A percentile compares a stretch with the other conserved stretches of the same genome.
Evolutionary conservation across 2,329 filamentous ascomycete species (phyloP).

Genomic region (Periconia sp.): DNA sequence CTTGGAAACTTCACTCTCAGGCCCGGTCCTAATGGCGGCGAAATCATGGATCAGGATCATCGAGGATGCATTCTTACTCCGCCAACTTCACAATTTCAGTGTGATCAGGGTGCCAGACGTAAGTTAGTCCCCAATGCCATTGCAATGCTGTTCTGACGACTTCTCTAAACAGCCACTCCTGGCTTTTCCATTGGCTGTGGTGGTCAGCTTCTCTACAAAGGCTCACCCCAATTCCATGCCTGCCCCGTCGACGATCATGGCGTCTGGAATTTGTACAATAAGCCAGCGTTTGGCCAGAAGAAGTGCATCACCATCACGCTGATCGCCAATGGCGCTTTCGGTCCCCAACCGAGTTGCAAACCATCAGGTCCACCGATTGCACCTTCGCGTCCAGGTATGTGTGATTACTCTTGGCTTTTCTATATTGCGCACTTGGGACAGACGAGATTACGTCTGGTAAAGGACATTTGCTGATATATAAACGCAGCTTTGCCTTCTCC

Average conservation of each 20-base stretch:
- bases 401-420: too few relatives aligned
- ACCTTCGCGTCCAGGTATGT: too few relatives aligned
- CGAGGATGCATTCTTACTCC: slow-evolving; percentile 68
- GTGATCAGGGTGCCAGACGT: slow-evolving; percentile 59
- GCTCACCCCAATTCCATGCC: slow-evolving; percentile 61
- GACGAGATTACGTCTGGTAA: too few relatives aligned
- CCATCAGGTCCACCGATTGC: neutral
- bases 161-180: slow-evolving; percentile 40
- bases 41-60: slow-evolving; percentile 59
- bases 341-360: neutral
- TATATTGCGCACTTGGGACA: too few relatives aligned
- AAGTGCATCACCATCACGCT: slow-evolving; percentile 58
- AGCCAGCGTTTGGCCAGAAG: slow-evolving; percentile 46
- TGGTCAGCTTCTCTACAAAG: slow-evolving; percentile 59
- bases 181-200: slow-evolving; percentile 63
- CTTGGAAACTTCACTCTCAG: slow-evolving; percentile 61
- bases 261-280: slow-evolving; percentile 61
- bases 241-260: slow-evolving; percentile 62
- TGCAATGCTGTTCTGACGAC: slow-evolving; percentile 4
- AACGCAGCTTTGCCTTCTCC: too few relatives aligned
- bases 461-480: too few relatives aligned
- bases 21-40: slow-evolving; percentile 28
- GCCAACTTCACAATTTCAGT: slow-evolving; percentile 64
- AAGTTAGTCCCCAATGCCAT: slow-evolving; percentile 6
- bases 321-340: slow-evolving; percentile 20